Percentiles rank a stretch among this genome's conserved stretches.
Conservation (phyloP, 129 eudicot species). For the Lactuca sativa region DNA sequence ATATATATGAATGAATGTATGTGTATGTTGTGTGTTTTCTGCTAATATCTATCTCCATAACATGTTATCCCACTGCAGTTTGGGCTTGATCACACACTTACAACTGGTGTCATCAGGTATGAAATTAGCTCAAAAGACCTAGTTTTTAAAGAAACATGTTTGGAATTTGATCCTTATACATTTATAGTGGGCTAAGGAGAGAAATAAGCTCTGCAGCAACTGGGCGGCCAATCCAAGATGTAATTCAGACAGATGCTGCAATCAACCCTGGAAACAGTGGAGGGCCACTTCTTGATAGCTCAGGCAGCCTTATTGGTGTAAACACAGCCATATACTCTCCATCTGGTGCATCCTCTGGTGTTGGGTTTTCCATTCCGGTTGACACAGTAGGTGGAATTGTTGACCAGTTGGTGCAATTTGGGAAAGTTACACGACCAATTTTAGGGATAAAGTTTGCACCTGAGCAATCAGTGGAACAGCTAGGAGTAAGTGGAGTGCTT, state of each 20-base stretch:
- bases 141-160: not conserved
- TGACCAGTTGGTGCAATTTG: constrained; percentile 75
- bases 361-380: constrained; percentile 91
- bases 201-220: constrained; percentile 96
- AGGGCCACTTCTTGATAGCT: constrained; percentile 90
- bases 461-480: constrained; percentile 85
- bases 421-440: constrained; percentile 81
- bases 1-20: not conserved
- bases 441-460: constrained; percentile 92
- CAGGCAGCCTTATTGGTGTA: constrained; percentile 82
- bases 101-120: constrained; percentile 95
- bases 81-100: constrained; percentile 95
- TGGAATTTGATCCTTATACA: not conserved
- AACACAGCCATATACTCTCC: constrained; percentile 91
- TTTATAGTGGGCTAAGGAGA: constrained; percentile 75
- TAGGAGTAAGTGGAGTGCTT: constrained; percentile 87
- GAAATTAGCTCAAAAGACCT: not conserved
- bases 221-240: constrained; percentile 92
- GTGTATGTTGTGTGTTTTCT: not conserved
- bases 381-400: constrained; percentile 91
- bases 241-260: constrained; percentile 94
- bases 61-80: constrained; percentile 49
- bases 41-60: not conserved
- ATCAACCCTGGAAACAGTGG: constrained; percentile 96
- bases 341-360: constrained; percentile 91